Conservation (phyloP, 306 rosid genomes). For the Fagus crenata region DNA sequence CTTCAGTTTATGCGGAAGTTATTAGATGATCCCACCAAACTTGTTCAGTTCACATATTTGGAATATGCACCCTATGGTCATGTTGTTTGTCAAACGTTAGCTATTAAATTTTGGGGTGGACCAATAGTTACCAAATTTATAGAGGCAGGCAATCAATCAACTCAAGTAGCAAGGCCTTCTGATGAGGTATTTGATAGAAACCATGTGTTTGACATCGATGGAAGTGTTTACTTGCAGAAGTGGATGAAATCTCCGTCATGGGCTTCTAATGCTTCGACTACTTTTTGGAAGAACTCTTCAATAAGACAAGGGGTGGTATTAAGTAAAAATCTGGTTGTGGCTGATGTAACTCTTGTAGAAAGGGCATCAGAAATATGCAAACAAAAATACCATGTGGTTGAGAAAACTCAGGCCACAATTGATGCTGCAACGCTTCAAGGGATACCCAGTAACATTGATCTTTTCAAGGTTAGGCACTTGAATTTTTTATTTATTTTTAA, state of each 20-base stretch:
- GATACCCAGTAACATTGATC: constrained; percentile 97
- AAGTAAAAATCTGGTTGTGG: constrained; percentile 84
- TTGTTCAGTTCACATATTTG: constrained; percentile 79
- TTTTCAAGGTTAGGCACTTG: constrained; percentile 69
- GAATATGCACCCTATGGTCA: constrained; percentile 72
- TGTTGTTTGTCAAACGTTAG: constrained; percentile 77
- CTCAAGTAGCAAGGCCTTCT: constrained; percentile 40
- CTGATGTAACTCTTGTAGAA: constrained; percentile 65
- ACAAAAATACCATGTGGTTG: constrained; percentile 53
- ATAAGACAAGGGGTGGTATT: constrained; percentile 64
- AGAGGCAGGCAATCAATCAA: constrained; percentile 38
- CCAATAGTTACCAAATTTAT: constrained; percentile 56
- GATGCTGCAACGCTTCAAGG: constrained; percentile 91
- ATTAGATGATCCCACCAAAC: constrained; percentile 82
- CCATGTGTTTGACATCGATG: constrained; percentile 82
- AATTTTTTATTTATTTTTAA: constrained; percentile 11
- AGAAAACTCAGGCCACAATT: constrained; percentile 94
- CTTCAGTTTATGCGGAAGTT: constrained; percentile 78
- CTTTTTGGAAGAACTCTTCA: constrained; percentile 79
- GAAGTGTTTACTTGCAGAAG: constrained; percentile 81
- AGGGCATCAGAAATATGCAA: constrained; percentile 72
- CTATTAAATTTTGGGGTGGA: constrained; percentile 90
- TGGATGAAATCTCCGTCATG: constrained; percentile 93
- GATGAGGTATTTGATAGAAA: constrained; percentile 48
- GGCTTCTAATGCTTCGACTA: constrained; percentile 59